A percentile compares a stretch with the other conserved stretches of the same genome.
phyloP scores from a whole-genome alignment of 441 rosid genomes.

The Pelargonium myrrhifolium region DNA sequence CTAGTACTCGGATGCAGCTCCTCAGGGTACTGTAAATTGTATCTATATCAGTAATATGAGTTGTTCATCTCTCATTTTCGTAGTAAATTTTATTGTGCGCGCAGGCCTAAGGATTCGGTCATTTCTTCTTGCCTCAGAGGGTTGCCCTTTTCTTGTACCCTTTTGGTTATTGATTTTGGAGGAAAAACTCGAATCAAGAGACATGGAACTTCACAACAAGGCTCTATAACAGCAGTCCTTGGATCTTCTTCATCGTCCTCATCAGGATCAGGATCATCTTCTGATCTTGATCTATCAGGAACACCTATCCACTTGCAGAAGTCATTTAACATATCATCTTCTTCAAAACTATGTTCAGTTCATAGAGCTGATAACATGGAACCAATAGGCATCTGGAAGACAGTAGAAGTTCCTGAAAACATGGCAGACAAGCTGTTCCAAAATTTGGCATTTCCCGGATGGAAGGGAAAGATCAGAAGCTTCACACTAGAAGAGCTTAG shows the following conservation, averaged over 20 bases:
- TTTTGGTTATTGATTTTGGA: constrained; percentile 26
- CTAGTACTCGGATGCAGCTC: constrained; percentile 34
- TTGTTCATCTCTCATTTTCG: neutral
- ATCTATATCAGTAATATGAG: too few species aligned
- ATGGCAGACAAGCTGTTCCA: constrained; percentile 15
- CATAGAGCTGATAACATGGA: neutral
- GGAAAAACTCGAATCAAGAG: constrained; percentile 24
- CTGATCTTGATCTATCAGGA: constrained; percentile 6
- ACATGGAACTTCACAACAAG: constrained; percentile 41
- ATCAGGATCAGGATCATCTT: constrained; percentile 1
- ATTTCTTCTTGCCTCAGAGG: constrained; percentile 20
- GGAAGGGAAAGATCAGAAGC: constrained; percentile 11
- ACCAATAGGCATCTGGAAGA: constrained; percentile 6
- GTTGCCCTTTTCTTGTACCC: constrained; percentile 35
- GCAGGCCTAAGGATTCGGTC: constrained; percentile 29
- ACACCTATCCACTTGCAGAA: constrained; percentile 19
- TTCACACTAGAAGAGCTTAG: constrained; percentile 26
- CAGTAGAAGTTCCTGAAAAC: constrained; percentile 13
- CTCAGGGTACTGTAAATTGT: constrained; percentile 22
- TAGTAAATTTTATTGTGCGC: neutral
- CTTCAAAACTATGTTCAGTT: constrained; percentile 12
- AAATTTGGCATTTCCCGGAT: constrained; percentile 10
- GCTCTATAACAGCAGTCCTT: constrained; percentile 21
- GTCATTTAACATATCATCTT: constrained; percentile 17
- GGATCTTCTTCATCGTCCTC: constrained; percentile 14